Base-by-base conservation (phyloP, 108 stramenopile genomes). In the Nitzschia inconspicua region DNA sequence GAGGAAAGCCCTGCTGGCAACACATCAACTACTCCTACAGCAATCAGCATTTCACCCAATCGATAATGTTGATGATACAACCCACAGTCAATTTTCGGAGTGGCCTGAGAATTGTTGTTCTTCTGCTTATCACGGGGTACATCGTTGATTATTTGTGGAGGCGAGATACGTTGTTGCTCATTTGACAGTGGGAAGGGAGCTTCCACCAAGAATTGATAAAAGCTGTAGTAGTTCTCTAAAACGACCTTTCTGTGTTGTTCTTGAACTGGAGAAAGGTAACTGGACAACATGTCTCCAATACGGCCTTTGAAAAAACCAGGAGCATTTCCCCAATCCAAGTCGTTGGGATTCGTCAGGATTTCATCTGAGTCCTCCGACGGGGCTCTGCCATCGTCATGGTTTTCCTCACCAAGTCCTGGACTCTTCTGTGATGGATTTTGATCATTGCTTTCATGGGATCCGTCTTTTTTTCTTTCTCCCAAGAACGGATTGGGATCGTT, bases 1-100 rank as follows among this genome's bases (percentile, higher is more conserved):
- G 93, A 95, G 11, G 83, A 91, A 24, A 97, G 65, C 20, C 98
- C 96, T 34, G 72, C 61, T 0, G 96, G 95, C 39, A 98, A 75
- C 8, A 98, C 51, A 63, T 98, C 98, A 44, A 92, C 83, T 23
- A 96, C 95, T 7, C 95, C 95, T 7, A 98, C 95, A 5, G 95
- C 94, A 34, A 96, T 69, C 36, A 98, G 78, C 14, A 54, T 30
- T 41, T 85, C 91, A 59, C 83, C 68, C 22, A 94, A 61, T 18
- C 86, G 80, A 66, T 98, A 98, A 51, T 91, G 86, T 60, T 93
- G 91, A 76, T 96, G 95, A 50, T 88, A 94, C 2, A 83, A 79
- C 25, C 95, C 95, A 59, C 44, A 80, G 7, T 14, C 14, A 14
- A 14, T 11, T 39, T 39, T 11, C n/a, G 11, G 68, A 47, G 37